Base-by-base conservation (phyloP, 495 filamentous ascomycete genomes). In the Aspergillus olivimuriae region DNA sequence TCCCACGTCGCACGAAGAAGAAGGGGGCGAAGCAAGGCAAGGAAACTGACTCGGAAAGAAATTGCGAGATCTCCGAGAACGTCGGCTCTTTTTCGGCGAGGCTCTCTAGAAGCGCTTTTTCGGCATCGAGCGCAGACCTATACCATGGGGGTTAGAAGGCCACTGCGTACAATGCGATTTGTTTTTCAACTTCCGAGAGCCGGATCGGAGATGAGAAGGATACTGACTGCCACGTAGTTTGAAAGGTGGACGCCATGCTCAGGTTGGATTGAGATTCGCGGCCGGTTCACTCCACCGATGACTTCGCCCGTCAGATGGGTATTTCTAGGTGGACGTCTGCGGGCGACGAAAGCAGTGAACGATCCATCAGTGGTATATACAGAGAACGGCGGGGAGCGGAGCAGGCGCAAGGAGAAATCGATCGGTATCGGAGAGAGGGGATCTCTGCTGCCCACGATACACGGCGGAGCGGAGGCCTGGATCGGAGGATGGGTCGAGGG, bases 1-100 rank as follows among this genome's bases (percentile, higher is more conserved):
- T 35, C 43, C 12, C 34, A n/a, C n/a, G n/a, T n/a, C n/a, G n/a
- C n/a, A n/a, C 7, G n/a, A 17, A n/a, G 17, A 20, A 5, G 19
- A 21, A 7, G 7, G 18, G 1, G 21, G 15, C 15, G 2, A 17
- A 22, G 12, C 4, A 21, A 11, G 35, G 11, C 5, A n/a, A 22
- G 19, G 18, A 41, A 23, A 70, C 78, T 63, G 59, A 84, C 82
- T 78, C 73, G 24, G 72, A 61, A 44, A 83, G 66, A 42, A 74
- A 62, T 50, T 78, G 66, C 30, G 81, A 71, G 43, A 82, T 70
- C 44, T 77, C 72, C 22, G 74, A 68, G 52, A 77, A 81, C 19
- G 72, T 72, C 30, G 71, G 61, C 47, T 75, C 75, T 48, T 75
- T 75, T 17, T 73, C 70, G 43, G 63, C 66, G 39, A 77, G 65